Percentiles rank a stretch among this genome's conserved stretches.
Conservation (phyloP, 2,329 filamentous ascomycete genomes). For the Aspergillus latus region DNA sequence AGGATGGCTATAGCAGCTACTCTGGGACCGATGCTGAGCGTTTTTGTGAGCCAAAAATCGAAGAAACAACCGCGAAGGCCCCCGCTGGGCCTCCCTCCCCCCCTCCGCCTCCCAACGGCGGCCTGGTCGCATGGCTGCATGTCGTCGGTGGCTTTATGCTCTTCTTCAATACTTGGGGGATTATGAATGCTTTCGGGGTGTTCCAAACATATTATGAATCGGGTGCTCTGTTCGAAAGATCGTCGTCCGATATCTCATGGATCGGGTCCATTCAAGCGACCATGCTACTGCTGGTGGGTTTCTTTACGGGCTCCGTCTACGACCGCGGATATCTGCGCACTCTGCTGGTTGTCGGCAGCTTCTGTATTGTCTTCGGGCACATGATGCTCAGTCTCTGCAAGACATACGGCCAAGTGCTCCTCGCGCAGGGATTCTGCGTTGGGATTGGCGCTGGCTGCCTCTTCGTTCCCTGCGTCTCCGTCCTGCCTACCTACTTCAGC, state of each 20-base stretch:
- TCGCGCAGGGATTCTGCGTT: conserved; percentile 50
- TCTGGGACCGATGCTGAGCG: too few species aligned
- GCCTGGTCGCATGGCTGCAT: conserved; percentile 5
- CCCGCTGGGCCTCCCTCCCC: not conserved
- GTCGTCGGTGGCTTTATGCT: conserved; percentile 8
- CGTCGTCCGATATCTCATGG: conserved; percentile 51
- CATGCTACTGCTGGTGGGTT: conserved; percentile 47
- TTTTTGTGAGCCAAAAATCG: too few species aligned
- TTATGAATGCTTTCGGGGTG: conserved; percentile 30
- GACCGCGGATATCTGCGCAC: conserved; percentile 45
- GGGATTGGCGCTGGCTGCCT: conserved; percentile 46
- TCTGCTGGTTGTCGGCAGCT: conserved; percentile 26
- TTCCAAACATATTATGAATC: conserved; percentile 38
- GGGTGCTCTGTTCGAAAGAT: conserved; percentile 22
- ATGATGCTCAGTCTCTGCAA: conserved; percentile 47
- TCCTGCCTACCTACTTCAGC: conserved; percentile 34
- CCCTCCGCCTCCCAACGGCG: conserved; percentile 2
- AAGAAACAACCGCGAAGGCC: not conserved
- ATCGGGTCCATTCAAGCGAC: conserved; percentile 52
- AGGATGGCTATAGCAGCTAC: too few species aligned
- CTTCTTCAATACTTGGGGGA: conserved; percentile 18
- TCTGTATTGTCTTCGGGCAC: conserved; percentile 42
- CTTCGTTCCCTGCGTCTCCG: conserved; percentile 32
- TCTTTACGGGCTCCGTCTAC: conserved; percentile 44
- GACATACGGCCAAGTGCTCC: conserved; percentile 47